phyloP scores from a whole-genome alignment of 345 rosid species.

The Crucihimalaya himalaica region DNA sequence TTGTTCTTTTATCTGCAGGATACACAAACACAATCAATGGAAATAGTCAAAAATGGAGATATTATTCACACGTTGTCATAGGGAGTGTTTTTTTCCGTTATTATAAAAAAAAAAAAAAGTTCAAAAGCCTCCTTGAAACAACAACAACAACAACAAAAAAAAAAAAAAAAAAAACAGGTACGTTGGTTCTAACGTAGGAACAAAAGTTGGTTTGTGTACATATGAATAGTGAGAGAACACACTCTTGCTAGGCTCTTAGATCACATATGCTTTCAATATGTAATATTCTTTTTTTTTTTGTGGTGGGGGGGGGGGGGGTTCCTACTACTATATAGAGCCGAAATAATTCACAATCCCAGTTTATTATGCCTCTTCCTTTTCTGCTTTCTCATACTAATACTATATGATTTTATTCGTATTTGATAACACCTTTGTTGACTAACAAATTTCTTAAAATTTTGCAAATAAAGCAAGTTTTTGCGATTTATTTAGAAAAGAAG shows the following conservation, averaged over 20 bases:
- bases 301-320: too few species aligned
- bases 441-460: neutral
- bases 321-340: constrained; percentile 13
- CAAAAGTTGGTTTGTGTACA: constrained; percentile 33
- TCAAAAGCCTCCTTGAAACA: constrained; percentile 24
- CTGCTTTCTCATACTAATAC: neutral
- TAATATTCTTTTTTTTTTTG: constrained; percentile 33
- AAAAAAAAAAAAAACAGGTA: constrained; percentile 10
- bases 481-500: neutral
- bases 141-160: neutral
- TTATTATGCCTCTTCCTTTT: constrained; percentile 1
- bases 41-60: constrained; percentile 22
- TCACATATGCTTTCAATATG: constrained; percentile 31
- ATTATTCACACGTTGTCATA: constrained; percentile 29
- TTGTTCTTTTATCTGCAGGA: constrained; percentile 29
- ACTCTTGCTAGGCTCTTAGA: constrained; percentile 26
- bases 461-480: neutral
- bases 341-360: constrained; percentile 12
- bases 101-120: neutral
- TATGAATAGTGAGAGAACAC: constrained; percentile 33
- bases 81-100: neutral
- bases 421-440: neutral
- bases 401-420: neutral
- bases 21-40: constrained; percentile 31
- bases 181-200: constrained; percentile 33